Percentiles rank a stretch among this genome's conserved stretches.
phyloP scores from a whole-genome alignment of 116 monocot genomes.

The Iris pallida region DNA sequence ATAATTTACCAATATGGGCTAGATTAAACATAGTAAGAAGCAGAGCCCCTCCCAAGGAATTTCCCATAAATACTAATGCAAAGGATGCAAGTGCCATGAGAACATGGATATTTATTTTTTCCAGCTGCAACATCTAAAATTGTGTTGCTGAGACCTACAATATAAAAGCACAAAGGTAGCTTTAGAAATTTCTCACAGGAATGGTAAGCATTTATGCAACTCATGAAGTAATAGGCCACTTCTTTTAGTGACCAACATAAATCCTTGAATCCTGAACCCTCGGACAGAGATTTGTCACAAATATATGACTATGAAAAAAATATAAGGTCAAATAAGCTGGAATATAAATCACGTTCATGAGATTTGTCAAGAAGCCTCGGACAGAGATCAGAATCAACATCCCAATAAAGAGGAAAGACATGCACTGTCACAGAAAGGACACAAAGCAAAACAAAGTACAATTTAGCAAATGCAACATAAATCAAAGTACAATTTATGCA shows the following conservation, averaged over 20 bases:
- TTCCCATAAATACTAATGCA: constrained; percentile 98
- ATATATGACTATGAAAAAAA: neutral
- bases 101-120: constrained; percentile 95
- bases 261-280: no score
- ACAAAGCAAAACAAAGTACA: constrained; percentile 9
- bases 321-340: neutral
- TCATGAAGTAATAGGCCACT: no score
- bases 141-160: constrained; percentile 84
- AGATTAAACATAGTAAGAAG: constrained; percentile 99
- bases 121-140: constrained; percentile 72
- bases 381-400: constrained; percentile 96
- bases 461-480: no score
- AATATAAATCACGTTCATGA: constrained; percentile 87
- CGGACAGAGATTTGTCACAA: no score
- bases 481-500: no score
- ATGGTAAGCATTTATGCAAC: no score
- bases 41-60: constrained; percentile 87
- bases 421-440: no score
- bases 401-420: constrained; percentile 82
- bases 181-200: neutral
- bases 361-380: constrained; percentile 85
- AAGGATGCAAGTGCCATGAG: constrained; percentile 99
- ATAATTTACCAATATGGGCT: constrained; percentile 87
- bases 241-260: no score
- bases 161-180: constrained; percentile 6